A percentile compares a stretch with the other conserved stretches of the same genome.
Evolutionary conservation across 2,329 filamentous ascomycete genomes (phyloP).

Genomic region (Graphilbum sp.): DNA sequence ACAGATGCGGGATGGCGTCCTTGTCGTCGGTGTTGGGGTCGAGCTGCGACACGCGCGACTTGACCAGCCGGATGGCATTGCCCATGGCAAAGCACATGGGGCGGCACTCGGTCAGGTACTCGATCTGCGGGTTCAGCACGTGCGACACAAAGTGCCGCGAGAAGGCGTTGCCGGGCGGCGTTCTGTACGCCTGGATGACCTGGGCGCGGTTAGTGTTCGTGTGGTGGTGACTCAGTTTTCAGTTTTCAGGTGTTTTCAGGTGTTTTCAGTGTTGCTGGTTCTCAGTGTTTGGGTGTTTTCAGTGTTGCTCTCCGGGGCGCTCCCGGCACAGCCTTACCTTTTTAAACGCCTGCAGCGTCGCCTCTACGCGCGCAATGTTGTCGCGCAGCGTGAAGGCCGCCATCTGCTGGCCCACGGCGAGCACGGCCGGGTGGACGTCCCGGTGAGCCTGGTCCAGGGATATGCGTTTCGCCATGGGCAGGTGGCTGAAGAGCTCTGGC

Average conservation of each 20-base stretch:
- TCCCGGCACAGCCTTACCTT: conserved; percentile 34
- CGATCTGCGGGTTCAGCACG: conserved; percentile 85
- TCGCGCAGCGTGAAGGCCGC: conserved; percentile 77
- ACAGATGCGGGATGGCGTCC: conserved; percentile 64
- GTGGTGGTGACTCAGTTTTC: no score
- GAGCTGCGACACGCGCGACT: conserved; percentile 79
- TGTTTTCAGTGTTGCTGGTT: no score
- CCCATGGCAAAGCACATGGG: conserved; percentile 95
- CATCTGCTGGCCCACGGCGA: conserved; percentile 80
- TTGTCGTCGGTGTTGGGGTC: conserved; percentile 72
- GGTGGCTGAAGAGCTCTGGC: conserved; percentile 64
- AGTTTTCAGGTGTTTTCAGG: no score
- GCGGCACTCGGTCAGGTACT: conserved; percentile 84
- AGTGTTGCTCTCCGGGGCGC: no score
- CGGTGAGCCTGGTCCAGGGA: conserved; percentile 43
- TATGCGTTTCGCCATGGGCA: conserved; percentile 50
- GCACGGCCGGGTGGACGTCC: conserved; percentile 72
- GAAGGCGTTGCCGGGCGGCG: conserved; percentile 68
- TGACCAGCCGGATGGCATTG: conserved; percentile 88
- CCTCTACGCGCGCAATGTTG: conserved; percentile 73
- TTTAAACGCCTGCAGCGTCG: conserved; percentile 80
- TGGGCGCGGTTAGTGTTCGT: no score
- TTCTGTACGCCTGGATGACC: conserved; percentile 88
- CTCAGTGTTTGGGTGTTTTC: no score
- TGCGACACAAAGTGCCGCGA: conserved; percentile 84